Conservation (phyloP, 257 asterid species). For the Henckelia pumila region DNA sequence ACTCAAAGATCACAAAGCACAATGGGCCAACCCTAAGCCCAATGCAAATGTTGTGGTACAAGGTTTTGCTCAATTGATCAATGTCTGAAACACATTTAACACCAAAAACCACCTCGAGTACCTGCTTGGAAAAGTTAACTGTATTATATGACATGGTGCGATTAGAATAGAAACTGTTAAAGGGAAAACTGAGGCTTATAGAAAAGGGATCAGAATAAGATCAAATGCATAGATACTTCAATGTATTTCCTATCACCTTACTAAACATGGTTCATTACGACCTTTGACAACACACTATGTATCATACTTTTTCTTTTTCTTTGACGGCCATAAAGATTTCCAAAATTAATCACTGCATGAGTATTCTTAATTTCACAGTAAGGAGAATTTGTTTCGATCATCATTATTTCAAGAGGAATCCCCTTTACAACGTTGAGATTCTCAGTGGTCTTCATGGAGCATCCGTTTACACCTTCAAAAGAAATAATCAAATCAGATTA, state of each 20-base stretch:
- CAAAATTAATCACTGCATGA: conserved; percentile 69
- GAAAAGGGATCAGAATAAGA: background rate
- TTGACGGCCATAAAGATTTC: conserved; percentile 81
- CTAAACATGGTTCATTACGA: conserved; percentile 94
- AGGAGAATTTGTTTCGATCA: conserved; percentile 97
- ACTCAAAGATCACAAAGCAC: too few species aligned
- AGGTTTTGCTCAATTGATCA: conserved; percentile 65
- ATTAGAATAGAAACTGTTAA: background rate
- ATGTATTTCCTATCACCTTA: conserved; percentile 50
- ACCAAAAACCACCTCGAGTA: conserved; percentile 92
- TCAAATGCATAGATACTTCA: conserved; percentile 20
- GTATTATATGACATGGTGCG: background rate
- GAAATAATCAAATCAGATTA: conserved; percentile 17
- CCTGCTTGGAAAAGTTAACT: conserved; percentile 58
- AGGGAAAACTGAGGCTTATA: background rate
- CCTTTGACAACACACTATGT: conserved; percentile 79
- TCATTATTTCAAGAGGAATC: conserved; percentile 72
- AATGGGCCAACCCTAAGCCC: too few species aligned
- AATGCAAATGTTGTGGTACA: conserved; percentile 90
- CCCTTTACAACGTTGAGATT: conserved; percentile 87
- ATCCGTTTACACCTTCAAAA: conserved; percentile 73
- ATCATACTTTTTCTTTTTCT: conserved; percentile 87
- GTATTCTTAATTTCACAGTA: conserved; percentile 92
- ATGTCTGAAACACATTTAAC: conserved; percentile 73
- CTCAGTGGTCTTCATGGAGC: conserved; percentile 77